phyloP scores from a whole-genome alignment of 2,329 filamentous ascomycete species.

The Penicillium decumbens region DNA sequence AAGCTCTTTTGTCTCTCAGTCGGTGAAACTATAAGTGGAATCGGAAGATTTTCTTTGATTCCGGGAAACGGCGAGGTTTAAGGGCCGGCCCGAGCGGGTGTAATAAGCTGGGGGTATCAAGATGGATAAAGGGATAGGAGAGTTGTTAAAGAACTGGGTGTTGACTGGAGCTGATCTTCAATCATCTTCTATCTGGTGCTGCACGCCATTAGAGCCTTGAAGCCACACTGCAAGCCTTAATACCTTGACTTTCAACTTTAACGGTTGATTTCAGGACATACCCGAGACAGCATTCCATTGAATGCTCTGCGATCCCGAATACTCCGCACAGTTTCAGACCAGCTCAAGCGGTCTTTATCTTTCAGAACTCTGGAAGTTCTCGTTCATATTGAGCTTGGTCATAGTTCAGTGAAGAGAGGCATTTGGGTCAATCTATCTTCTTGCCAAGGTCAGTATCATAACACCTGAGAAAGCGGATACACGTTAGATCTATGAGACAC shows the following conservation, averaged over 20 bases:
- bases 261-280: constrained; percentile 5
- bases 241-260: neutral
- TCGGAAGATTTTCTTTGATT: neutral
- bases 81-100: constrained; percentile 1
- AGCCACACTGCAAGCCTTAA: neutral
- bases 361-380: too few species aligned
- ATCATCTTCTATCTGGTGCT: neutral
- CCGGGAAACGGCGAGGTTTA: neutral
- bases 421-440: neutral
- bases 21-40: neutral
- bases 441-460: neutral
- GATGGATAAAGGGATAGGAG: neutral
- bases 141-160: neutral
- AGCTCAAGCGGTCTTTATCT: neutral
- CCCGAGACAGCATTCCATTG: constrained; percentile 24
- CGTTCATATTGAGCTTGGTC: neutral
- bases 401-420: neutral
- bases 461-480: constrained; percentile 9
- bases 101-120: constrained; percentile 11
- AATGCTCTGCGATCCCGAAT: constrained; percentile 9
- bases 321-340: neutral
- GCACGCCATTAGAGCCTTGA: neutral
- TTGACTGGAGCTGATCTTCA: neutral
- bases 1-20: constrained; percentile 2
- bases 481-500: constrained; percentile 17